A percentile compares a stretch with the other conserved stretches of the same genome.
These are phyloP conservation scores for Pichia pseudocactophila DNA, from an alignment of 805 yeast genomes.

Conservation along the genomic window DNA sequence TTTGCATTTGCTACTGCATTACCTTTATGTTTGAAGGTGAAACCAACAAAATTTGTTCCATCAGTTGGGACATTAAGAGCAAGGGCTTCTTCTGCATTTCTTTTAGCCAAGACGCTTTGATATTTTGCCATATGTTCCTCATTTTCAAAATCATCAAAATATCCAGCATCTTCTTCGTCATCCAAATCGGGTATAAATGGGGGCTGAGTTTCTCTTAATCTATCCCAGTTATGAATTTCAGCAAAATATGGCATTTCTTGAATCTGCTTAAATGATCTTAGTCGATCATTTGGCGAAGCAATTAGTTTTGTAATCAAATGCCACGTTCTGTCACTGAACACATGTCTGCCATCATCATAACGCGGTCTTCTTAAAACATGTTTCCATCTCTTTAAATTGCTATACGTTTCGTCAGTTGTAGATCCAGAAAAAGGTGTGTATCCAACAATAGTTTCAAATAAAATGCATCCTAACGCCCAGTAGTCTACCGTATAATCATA, in stretches of 20 bases:
- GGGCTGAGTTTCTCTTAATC: constrained; percentile 62
- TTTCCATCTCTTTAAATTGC: constrained; percentile 89
- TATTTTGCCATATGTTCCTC: constrained; percentile 97
- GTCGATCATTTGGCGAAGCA: constrained; percentile 67
- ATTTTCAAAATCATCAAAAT: constrained; percentile 93
- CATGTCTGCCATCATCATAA: constrained; percentile 82
- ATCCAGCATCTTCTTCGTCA: constrained; percentile 96
- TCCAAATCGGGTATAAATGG: constrained; percentile 97
- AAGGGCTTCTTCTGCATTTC: constrained; percentile 71
- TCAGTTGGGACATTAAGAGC: constrained; percentile 57
- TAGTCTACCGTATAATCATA: constrained; percentile 96
- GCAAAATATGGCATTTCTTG: constrained; percentile 71
- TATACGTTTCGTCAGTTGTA: constrained; percentile 88
- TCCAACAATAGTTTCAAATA: constrained; percentile 92
- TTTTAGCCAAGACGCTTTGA: constrained; percentile 92
- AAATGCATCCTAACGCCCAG: constrained; percentile 97
- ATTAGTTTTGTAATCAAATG: constrained; percentile 69
- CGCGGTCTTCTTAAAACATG: constrained; percentile 82
- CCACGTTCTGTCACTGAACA: constrained; percentile 96
- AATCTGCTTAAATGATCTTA: constrained; percentile 74
- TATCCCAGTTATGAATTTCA: constrained; percentile 67
- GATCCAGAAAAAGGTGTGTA: constrained; percentile 96
- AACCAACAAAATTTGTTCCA: constrained; percentile 79
- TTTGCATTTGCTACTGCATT: constrained; percentile 42
- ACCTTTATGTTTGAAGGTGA: constrained; percentile 83